phyloP scores from a whole-genome alignment of 108 stramenopile genomes.

The Bacterosira constricta region DNA sequence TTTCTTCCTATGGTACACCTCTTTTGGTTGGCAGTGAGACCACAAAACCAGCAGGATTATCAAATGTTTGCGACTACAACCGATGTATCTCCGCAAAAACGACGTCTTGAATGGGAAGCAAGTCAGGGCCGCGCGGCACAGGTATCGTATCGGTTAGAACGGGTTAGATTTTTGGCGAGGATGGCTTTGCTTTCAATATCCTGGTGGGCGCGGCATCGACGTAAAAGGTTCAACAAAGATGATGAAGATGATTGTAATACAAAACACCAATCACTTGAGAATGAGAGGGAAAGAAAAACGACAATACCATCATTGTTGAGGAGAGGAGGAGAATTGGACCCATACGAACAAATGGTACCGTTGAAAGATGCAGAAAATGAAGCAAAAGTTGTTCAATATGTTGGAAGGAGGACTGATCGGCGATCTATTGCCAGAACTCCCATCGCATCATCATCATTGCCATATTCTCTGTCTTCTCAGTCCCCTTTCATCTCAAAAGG shows the following conservation, averaged over 20 bases:
- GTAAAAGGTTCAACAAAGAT: background rate
- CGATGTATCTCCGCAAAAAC: background rate
- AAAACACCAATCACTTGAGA: background rate
- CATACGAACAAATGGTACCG: constrained; percentile 27
- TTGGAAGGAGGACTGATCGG: constrained; percentile 48
- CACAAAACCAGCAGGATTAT: background rate
- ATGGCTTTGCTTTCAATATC: constrained; percentile 32
- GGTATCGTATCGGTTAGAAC: constrained; percentile 26
- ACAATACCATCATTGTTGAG: constrained; percentile 16
- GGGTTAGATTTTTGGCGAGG: constrained; percentile 27
- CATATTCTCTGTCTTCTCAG: background rate
- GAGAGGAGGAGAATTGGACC: constrained; percentile 46
- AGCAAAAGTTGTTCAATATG: constrained; percentile 21
- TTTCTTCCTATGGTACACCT: background rate
- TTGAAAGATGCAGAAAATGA: constrained; percentile 27
- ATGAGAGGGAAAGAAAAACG: background rate
- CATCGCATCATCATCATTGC: background rate
- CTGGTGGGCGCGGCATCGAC: constrained; percentile 28
- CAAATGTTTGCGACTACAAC: constrained; percentile 5
- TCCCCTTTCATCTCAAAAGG: background rate
- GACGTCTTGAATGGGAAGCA: constrained; percentile 8
- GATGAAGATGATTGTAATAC: background rate
- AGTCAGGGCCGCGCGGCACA: constrained; percentile 7
- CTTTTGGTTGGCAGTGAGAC: background rate
- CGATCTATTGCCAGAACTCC: constrained; percentile 30